Evolutionary conservation across 1,139 yeast genomes (phyloP), one percentile per base, ranked within the genome.

Genomic region (Hanseniaspora sp.): DNA sequence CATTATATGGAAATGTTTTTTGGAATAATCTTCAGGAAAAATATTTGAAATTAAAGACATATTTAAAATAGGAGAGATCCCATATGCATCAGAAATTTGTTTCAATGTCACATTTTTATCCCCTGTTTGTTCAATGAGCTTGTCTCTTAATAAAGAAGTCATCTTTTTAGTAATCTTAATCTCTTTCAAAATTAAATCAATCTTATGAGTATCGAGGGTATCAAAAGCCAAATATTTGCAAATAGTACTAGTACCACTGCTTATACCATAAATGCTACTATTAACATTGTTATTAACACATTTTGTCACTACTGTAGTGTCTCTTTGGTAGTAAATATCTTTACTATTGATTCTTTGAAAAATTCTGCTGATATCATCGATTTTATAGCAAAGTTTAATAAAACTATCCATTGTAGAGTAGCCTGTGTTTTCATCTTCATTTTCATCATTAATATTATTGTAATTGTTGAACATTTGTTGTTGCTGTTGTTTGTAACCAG

Each of bases 1-100:
- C 59, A 45, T 57, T 58, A 15, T 58, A 53, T 41, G 54, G 35
- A 42, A 65, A 58, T 53, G 62, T 61, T 18, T 64, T 56, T 51
- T 62, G 59, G 23, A 62, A 46, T 40, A 65, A 42, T 47, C 58
- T 48, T 12, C 67, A 63, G 46, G 65, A 49, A 30, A 51, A 11
- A 51, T 51, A 17, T 51, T 51, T 2, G 54, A 51, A 3, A 51
- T 51, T 12, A 51, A 18, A 7, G 54, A 44, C 45, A 45, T 51
- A 17, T 45, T 51, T 8, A 51, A 12, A 13, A 51, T 51, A 5
- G 54, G 54, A 15, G 43, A 42, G n/a, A 51, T 39, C 11, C 54
- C 54, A 39, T 31, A 51, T 18, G 41, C 38, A 33, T 51, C 47
- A 15, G 46, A 18, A 23, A 51, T 45, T 5, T 45, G 34, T 17